Percentiles rank a stretch among this genome's conserved stretches.
These are phyloP conservation scores for Tilletia indica DNA, from an alignment of 1,284 basidiomycete species.

Conservation along the genomic window DNA sequence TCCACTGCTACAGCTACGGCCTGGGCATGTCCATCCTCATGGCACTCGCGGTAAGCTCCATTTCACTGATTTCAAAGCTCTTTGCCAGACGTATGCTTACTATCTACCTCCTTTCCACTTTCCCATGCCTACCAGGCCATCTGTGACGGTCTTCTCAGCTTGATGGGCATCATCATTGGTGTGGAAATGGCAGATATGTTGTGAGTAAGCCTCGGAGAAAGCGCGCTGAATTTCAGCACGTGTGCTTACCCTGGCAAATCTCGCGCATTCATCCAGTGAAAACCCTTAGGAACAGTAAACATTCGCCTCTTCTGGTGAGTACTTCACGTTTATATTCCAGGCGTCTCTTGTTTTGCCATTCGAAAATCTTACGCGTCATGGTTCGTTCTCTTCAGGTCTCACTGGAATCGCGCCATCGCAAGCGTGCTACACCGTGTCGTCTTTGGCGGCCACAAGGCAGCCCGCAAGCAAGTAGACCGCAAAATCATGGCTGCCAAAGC, in stretches of 20 bases:
- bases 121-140: slow-evolving; percentile 1
- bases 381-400: slow-evolving; percentile 36
- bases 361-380: too few relatives aligned
- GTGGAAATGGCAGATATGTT: slow-evolving; percentile 55
- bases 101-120: neutral
- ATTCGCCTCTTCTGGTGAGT: slow-evolving; percentile 42
- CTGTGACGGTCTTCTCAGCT: slow-evolving; percentile 45
- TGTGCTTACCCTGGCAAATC: neutral
- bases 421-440: slow-evolving; percentile 54
- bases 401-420: slow-evolving; percentile 55
- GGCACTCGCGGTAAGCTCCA: neutral
- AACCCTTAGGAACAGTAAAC: slow-evolving; percentile 51
- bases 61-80: neutral
- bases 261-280: slow-evolving; percentile 25
- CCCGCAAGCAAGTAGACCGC: slow-evolving; percentile 5
- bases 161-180: slow-evolving; percentile 42
- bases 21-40: slow-evolving; percentile 31
- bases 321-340: neutral
- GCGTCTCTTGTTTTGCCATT: neutral
- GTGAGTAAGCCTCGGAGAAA: neutral
- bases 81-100: slow-evolving; percentile 19
- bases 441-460: slow-evolving; percentile 36
- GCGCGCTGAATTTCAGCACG: neutral
- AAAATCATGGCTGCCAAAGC: slow-evolving; percentile 10
- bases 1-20: slow-evolving; percentile 43